Conservation (phyloP, 768 basidiomycete species). For the Collybiopsis luxurians region DNA sequence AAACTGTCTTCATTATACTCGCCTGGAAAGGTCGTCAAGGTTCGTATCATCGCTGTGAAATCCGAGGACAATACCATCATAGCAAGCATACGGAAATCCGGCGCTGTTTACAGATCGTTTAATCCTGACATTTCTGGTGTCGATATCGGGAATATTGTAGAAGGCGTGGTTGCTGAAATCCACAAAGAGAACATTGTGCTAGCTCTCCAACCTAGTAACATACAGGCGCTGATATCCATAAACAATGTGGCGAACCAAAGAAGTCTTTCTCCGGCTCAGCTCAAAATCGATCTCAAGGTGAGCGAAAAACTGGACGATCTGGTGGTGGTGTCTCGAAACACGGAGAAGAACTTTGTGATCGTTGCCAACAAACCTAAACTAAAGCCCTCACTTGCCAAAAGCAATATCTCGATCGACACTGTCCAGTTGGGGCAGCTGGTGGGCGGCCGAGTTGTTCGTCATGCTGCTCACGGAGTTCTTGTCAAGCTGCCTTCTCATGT, state of each 20-base stretch:
- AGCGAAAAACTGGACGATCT: conserved; percentile 76
- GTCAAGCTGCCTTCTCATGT: conserved; percentile 74
- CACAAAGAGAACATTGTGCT: conserved; percentile 85
- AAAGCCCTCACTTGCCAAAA: conserved; percentile 47
- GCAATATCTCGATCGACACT: conserved; percentile 59
- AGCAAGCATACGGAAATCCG: conserved; percentile 85
- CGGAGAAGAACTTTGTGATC: conserved; percentile 83
- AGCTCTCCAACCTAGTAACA: conserved; percentile 62
- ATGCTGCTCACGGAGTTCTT: conserved; percentile 68
- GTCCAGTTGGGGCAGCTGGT: conserved; percentile 72
- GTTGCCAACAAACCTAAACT: conserved; percentile 71
- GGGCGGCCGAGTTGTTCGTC: conserved; percentile 75
- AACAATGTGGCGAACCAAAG: conserved; percentile 85
- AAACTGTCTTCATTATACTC: conserved; percentile 63
- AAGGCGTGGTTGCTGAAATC: conserved; percentile 72
- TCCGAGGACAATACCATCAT: conserved; percentile 60
- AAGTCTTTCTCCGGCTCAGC: conserved; percentile 58
- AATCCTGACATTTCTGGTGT: conserved; percentile 66
- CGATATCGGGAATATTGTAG: conserved; percentile 72
- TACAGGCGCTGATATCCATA: conserved; percentile 82
- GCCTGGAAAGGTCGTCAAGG: conserved; percentile 80
- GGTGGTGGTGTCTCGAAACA: conserved; percentile 85
- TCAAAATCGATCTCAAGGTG: conserved; percentile 57
- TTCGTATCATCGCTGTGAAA: conserved; percentile 71
- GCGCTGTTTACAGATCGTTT: conserved; percentile 44